Percentiles rank a stretch among this genome's conserved stretches.
These are phyloP conservation scores for Yamadazyma sp. DNA, from an alignment of 805 yeast species.

Conservation along the genomic window DNA sequence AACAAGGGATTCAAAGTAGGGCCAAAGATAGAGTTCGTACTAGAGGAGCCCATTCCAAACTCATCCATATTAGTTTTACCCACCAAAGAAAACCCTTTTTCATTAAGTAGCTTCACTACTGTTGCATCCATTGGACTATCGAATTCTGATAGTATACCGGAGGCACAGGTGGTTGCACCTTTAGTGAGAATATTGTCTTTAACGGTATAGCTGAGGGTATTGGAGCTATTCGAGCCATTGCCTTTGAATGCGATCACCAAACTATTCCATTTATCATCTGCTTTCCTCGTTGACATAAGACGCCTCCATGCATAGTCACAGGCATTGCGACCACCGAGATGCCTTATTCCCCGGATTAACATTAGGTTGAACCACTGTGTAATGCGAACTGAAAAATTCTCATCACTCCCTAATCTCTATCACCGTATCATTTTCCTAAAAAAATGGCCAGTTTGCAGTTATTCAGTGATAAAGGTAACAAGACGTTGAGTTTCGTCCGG, in stretches of 20 bases:
- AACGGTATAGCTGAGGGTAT: conserved; percentile 39
- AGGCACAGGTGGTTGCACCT: conserved; percentile 77
- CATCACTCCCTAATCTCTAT: conserved; percentile 1
- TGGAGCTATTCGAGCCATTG: neutral
- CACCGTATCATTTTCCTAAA: neutral
- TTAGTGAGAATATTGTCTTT: conserved; percentile 80
- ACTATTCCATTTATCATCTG: conserved; percentile 20
- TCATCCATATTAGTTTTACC: conserved; percentile 95
- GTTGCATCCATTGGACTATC: conserved; percentile 82
- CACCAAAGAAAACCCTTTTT: conserved; percentile 51
- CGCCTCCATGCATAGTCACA: neutral
- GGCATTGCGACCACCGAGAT: neutral
- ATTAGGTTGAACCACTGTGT: no score
- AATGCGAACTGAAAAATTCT: conserved; percentile 6
- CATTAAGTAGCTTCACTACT: conserved; percentile 52
- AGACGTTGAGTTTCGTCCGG: conserved; percentile 30
- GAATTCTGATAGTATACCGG: conserved; percentile 59
- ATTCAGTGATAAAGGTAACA: conserved; percentile 23
- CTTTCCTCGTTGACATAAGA: no score
- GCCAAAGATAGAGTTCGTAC: conserved; percentile 55
- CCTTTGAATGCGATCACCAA: conserved; percentile 3
- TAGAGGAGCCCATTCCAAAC: conserved; percentile 94
- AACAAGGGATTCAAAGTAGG: conserved; percentile 54
- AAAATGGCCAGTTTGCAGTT: conserved; percentile 8
- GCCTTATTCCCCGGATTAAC: no score